A percentile compares a stretch with the other conserved stretches of the same genome.
Conservation (phyloP, 441 rosid species). For the Macaranga tanarius region DNA sequence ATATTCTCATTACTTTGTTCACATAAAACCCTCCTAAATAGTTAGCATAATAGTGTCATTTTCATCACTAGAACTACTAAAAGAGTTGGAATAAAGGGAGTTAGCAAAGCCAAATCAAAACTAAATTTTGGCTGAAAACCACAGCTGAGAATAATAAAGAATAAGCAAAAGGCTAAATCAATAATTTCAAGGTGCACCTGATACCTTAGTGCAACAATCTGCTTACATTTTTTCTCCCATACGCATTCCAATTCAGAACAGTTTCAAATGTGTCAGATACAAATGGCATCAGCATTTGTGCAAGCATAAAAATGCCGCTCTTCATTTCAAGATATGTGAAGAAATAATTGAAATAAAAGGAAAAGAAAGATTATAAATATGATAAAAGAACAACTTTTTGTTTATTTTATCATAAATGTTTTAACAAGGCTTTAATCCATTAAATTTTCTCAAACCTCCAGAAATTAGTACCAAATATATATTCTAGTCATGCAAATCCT, state of each 20-base stretch:
- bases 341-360: background rate
- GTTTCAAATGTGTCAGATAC: background rate
- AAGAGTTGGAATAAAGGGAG: background rate
- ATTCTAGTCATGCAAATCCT: slow-evolving; percentile 15
- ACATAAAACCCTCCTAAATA: background rate
- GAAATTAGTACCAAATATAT: slow-evolving; percentile 15
- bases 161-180: background rate
- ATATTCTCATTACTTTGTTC: background rate
- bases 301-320: background rate
- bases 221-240: background rate
- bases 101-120: too few relatives aligned
- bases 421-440: background rate
- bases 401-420: background rate
- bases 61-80: background rate
- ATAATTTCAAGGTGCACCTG: slow-evolving; percentile 3
- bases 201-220: background rate
- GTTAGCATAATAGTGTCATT: background rate
- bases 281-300: too few relatives aligned
- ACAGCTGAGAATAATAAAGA: background rate
- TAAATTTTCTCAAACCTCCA: background rate
- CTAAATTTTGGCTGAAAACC: too few relatives aligned
- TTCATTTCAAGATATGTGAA: background rate
- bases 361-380: too few relatives aligned
- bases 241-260: background rate
- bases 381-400: background rate